Base-by-base conservation (phyloP, 805 yeast species). In the Grigorovia yakushimaensis region DNA sequence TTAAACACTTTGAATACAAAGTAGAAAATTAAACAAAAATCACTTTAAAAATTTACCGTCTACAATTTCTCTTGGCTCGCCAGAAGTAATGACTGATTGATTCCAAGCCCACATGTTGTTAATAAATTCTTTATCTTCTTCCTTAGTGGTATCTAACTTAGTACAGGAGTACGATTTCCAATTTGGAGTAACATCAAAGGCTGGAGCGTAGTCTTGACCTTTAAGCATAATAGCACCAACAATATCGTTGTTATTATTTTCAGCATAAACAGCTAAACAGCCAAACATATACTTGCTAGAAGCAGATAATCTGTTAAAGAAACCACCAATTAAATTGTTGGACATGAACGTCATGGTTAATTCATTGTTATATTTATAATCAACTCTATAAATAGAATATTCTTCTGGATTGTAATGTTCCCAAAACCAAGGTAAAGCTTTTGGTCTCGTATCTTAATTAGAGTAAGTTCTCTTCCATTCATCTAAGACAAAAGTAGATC, bases 101-200 rank as follows among this genome's bases (percentile, higher is more conserved):
- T 91, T 98, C 98, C 98, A 91, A 60, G 97, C 95, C 83, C 94
- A 87, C 82, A 88, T 76, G 79, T 88, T 86, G 72, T 85, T 76
- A 61, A 93, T 70, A 65, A 87, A 86, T 54, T 75, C 85, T 72
- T 77, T 82, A 76, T 78, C 86, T 66, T 79, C 93, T 57, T 78
- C 79, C 58, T 79, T 78, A 62, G 87, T 61, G 52, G 83, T 78
- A 67, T 91, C 97, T 64, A 91, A 76, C 76, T 86, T 82, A 66
- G 79, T 73, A 84, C 78, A 88, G 50, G 68, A 66, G 76, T 87
- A 91, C 44, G 96, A 87, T 75, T 91, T 98, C 95, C 95, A 88
- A 74, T 93, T 98, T 71, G 98, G 97, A 66, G 98, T 98, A 70
- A 93, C 98, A 56, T 91, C 85, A 66, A 91, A 88, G 54, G 96